Evolutionary conservation across 768 basidiomycete genomes (phyloP), one percentile per base, ranked within the genome.

Genomic region (Serpula lacrymans): DNA sequence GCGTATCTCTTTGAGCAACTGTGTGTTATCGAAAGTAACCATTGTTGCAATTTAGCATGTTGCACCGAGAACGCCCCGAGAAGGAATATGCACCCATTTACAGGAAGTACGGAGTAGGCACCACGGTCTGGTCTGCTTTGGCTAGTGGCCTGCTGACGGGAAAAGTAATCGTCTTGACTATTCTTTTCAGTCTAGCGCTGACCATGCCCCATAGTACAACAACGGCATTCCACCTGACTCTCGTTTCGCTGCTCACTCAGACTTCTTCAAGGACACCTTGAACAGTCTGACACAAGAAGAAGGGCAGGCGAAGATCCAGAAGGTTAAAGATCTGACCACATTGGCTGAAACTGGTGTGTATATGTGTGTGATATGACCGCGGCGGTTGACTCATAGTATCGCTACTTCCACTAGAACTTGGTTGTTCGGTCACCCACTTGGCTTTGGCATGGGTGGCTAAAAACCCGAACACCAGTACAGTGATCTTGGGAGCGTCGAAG

Each of bases 371-470:
- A 24, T 33, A 27, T 36, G 20, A 26, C 24, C 26, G n/a, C 21
- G 5, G 9, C 13, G 5, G 13, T 24, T 6, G 1, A 20, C 37
- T 51, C 32, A 42, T 34, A 44, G 16, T 39, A 42, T 44, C 37
- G 42, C 37, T 28, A 34, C n/a, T 39, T 42, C 20, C 46, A 16
- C 4, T 51, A 63, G 64, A 70, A 47, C 60, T 81, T n/a, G 73
- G 63, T 11, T 68, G 64, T 39, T 70, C 62, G 14, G 64, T 72
- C 46, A 62, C 71, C n/a, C 67, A 69, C 28, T 62, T 81, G 34
- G 70, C 80, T 1, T 63, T 82, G 42, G 80, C 80, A 16, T 82
- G 78, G 79, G 59, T 70, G 6, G 64, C 71, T 7, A 62, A 55
- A 46, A 72, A 78, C 53, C 67, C 70, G n/a, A 71, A 71, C 55